phyloP scores from a whole-genome alignment of 1,284 basidiomycete species.

The Ustilago shanxiensis region DNA sequence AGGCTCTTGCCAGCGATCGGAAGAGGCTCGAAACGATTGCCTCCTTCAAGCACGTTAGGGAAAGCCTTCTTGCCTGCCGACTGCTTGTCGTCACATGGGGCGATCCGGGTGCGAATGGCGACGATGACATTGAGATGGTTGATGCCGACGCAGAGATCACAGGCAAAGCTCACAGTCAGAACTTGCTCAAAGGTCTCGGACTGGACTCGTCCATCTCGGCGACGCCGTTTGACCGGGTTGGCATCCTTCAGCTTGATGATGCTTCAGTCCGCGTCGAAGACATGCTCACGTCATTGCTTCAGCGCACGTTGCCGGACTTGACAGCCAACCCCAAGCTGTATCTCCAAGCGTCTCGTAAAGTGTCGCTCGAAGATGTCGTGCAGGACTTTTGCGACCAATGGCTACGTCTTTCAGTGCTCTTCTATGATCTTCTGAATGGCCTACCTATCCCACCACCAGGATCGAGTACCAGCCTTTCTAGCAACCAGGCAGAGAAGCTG shows the following conservation, averaged over 20 bases:
- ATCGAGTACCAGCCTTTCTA: neutral
- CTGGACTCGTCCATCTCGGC: conserved; percentile 4
- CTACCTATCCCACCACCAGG: conserved; percentile 12
- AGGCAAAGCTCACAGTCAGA: neutral
- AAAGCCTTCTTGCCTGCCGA: conserved; percentile 28
- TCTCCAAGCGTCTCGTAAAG: conserved; percentile 10
- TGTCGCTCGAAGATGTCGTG: conserved; percentile 32
- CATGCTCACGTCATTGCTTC: conserved; percentile 16
- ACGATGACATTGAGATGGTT: conserved; percentile 27
- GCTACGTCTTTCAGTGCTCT: conserved; percentile 20
- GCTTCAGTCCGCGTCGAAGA: conserved; percentile 34
- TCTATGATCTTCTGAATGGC: conserved; percentile 18
- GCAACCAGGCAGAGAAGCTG: conserved; percentile 13
- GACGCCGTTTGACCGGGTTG: conserved; percentile 28
- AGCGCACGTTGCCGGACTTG: conserved; percentile 26
- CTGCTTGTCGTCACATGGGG: conserved; percentile 41
- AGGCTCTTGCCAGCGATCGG: conserved; percentile 17
- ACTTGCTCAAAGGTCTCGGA: conserved; percentile 16
- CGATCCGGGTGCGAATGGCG: neutral
- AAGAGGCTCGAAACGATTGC: conserved; percentile 29
- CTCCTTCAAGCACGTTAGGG: conserved; percentile 7
- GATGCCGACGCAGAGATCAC: conserved; percentile 1
- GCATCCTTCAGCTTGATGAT: conserved; percentile 35
- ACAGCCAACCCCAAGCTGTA: conserved; percentile 17
- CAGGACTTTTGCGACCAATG: conserved; percentile 24